Evolutionary conservation across 768 basidiomycete species (phyloP).

Genomic region (Xerocomellus chrysenteron): DNA sequence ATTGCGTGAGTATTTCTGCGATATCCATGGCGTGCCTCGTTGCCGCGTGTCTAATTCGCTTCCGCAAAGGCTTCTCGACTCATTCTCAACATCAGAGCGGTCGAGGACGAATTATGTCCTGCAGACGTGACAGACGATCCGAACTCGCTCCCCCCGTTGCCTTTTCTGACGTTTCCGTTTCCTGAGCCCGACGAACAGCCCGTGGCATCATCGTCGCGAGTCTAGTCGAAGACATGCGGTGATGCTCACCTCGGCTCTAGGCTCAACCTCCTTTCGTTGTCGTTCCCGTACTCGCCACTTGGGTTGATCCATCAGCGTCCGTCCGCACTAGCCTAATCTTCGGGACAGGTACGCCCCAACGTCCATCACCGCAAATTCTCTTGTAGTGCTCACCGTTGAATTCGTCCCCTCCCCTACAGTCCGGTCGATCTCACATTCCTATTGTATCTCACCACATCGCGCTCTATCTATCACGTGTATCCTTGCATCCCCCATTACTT

Average conservation of each 20-base stretch:
- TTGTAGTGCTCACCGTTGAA: background rate
- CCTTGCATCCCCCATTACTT: background rate
- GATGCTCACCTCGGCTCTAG: no score
- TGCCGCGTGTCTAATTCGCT: background rate
- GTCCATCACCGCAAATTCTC: background rate
- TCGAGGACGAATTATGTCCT: background rate
- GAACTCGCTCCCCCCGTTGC: constrained; percentile 1
- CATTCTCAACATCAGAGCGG: constrained; percentile 18
- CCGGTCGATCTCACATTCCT: background rate
- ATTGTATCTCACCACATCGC: background rate
- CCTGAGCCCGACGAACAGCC: constrained; percentile 1
- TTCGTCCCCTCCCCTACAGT: background rate
- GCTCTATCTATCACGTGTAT: background rate
- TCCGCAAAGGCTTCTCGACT: constrained; percentile 18
- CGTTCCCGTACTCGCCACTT: background rate
- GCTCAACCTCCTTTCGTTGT: background rate
- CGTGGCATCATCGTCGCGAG: constrained; percentile 10
- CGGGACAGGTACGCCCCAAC: background rate
- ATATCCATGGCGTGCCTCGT: background rate
- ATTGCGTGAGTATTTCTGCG: constrained; percentile 16
- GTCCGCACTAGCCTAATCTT: background rate
- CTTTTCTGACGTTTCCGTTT: background rate
- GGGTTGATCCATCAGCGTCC: background rate
- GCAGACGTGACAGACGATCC: constrained; percentile 2
- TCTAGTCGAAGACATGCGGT: background rate